Percentiles rank a stretch among this genome's conserved stretches.
These are phyloP conservation scores for Apophysomyces trapeziformis DNA, from an alignment of 371 early-diverging fungal species.

Conservation along the genomic window DNA sequence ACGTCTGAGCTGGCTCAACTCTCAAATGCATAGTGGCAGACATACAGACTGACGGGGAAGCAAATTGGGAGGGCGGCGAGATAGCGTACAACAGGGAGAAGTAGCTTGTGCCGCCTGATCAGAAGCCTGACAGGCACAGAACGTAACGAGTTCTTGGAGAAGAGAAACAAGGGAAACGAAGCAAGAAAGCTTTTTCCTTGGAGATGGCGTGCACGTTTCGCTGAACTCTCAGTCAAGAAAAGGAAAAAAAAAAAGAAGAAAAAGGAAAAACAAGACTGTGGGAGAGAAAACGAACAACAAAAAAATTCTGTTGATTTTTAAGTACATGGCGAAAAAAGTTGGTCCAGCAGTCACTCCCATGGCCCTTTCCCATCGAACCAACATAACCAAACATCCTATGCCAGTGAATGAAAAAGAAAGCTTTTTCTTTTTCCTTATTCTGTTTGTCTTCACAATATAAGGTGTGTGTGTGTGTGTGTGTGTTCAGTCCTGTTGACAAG, in stretches of 20 bases:
- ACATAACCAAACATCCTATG: too few relatives aligned
- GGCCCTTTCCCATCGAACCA: not conserved
- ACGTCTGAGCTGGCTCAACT: constrained; percentile 27
- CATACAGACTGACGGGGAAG: not conserved
- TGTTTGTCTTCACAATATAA: too few relatives aligned
- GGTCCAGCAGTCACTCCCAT: not conserved
- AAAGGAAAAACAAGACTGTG: constrained; percentile 10
- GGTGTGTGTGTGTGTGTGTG: too few relatives aligned
- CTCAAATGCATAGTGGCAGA: constrained; percentile 23
- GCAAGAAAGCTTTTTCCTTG: constrained; percentile 12
- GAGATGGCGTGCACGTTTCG: too few relatives aligned
- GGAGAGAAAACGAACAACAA: not conserved
- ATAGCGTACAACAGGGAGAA: not conserved
- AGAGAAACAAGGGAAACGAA: constrained; percentile 9
- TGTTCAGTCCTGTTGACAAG: too few relatives aligned
- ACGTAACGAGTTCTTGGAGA: constrained; percentile 6
- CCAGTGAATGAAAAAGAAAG: too few relatives aligned
- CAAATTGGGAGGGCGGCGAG: not conserved
- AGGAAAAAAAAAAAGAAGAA: constrained; percentile 21
- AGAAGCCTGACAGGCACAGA: constrained; percentile 6
- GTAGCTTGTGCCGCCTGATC: not conserved
- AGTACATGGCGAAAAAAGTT: constrained; percentile 6
- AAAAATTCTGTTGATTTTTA: constrained; percentile 14
- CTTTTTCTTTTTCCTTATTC: too few relatives aligned
- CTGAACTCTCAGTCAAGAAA: constrained; percentile 4